Base-by-base conservation (phyloP, 208 protist species). In the Wallacemonas sp. region DNA sequence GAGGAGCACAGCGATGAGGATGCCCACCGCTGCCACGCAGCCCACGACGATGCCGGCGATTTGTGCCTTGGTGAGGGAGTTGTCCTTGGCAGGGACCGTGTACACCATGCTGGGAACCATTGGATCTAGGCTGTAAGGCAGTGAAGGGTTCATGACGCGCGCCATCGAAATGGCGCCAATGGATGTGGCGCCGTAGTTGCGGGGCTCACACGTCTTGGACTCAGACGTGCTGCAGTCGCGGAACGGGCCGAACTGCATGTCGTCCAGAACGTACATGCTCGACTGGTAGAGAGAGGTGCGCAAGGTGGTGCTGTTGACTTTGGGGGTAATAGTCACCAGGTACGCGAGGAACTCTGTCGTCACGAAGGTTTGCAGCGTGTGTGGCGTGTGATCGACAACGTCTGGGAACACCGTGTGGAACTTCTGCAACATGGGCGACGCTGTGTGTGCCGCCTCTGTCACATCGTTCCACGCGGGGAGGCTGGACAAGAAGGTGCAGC, bases 141-240 rank as follows among this genome's bases (percentile, higher is more conserved):
- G 38, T 4, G 55, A 53, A 17, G 62, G 63, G 50, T 79, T 41
- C 21, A 83, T 54, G 13, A 81, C 63, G 12, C 71, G 65, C 12
- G 38, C 27, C 24, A 80, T 54, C 0, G 67, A 73, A 39, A 77
- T 53, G 9, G 66, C 61, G 9, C 30, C 30, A 36, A 86, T 81
- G 39, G 33, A 41, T 17, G 66, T 70, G 0, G 83, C 83, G 27
- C 79, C 83, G 69, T 77, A 90, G 66, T 86, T 90, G 19, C 32
- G 29, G 46, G 63, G 45, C 27, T 53, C 13, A 36, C 76, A 87
- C 21, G 41, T 34, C 3, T 0, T 66, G 2, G 27, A 13, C 5
- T 3, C 38, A 1, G 12, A 32, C 19, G 37, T 44, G 33, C 2
- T 37, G 48, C 69, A 78, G 17, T 44, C 12, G 17, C 3, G 12